These are phyloP conservation scores for Cystofilobasidium capitatum DNA, from an alignment of 768 basidiomycete genomes.

Conservation along the genomic window DNA sequence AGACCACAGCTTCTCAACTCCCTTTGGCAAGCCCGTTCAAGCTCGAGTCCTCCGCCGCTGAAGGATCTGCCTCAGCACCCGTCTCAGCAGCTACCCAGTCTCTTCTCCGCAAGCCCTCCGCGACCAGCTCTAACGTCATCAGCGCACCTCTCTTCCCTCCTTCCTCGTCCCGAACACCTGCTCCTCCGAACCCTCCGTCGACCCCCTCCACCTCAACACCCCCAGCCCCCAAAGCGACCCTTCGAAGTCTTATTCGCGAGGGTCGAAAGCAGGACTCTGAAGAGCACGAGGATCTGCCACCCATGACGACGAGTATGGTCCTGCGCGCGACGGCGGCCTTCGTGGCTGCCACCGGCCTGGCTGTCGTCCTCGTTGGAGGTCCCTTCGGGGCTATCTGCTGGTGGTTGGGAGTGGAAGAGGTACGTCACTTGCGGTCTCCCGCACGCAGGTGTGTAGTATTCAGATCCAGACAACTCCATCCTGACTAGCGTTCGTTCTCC, in stretches of 20 bases:
- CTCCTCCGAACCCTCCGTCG: not conserved
- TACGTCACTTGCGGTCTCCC: not conserved
- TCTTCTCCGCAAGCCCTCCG: not conserved
- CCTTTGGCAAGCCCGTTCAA: not conserved
- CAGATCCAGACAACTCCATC: not conserved
- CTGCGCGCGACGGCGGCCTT: slow-evolving; percentile 10
- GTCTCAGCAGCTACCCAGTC: not conserved
- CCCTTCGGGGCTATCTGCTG: slow-evolving; percentile 8
- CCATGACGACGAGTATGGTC: slow-evolving; percentile 1
- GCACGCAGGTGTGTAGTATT: not conserved
- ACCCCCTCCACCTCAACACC: not conserved
- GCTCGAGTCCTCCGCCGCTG: not conserved
- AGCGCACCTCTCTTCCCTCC: not conserved
- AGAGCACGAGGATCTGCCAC: slow-evolving; percentile 8
- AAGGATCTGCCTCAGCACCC: not conserved
- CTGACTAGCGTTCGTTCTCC: not conserved
- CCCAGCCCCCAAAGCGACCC: not conserved
- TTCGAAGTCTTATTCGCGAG: not conserved
- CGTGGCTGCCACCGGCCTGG: slow-evolving; percentile 4
- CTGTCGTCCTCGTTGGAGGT: not conserved
- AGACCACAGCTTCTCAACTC: not conserved
- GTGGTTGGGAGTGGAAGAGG: slow-evolving; percentile 22
- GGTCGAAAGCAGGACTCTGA: slow-evolving; percentile 6
- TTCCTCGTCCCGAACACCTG: not conserved
- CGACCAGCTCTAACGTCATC: not conserved